Conservation (phyloP, 2,329 filamentous ascomycete genomes). For the Neospermospora avenae region DNA sequence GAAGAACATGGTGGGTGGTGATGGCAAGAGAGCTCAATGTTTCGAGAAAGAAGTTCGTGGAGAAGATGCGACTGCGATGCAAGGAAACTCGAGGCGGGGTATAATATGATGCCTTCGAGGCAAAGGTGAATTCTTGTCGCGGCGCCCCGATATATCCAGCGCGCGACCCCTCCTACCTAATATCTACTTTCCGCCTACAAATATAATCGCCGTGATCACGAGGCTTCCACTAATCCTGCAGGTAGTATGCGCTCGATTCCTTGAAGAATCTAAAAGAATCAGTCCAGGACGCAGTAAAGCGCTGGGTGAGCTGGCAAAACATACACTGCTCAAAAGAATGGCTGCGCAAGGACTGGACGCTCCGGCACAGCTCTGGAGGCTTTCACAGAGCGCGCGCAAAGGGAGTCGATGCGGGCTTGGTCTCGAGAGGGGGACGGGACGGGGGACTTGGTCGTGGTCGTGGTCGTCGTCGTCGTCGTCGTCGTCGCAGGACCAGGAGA, state of each 20-base stretch:
- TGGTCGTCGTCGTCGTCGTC: conserved; percentile 16
- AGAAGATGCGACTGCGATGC: background rate
- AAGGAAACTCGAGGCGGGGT: background rate
- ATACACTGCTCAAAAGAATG: conserved; percentile 33
- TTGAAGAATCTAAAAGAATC: conserved; percentile 28
- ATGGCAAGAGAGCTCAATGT: background rate
- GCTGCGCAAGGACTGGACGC: conserved; percentile 32
- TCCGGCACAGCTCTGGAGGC: conserved; percentile 33
- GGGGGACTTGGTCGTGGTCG: conserved; percentile 19
- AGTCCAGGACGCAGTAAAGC: conserved; percentile 30
- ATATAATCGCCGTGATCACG: conserved; percentile 20
- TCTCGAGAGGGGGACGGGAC: conserved; percentile 19
- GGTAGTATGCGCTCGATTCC: conserved; percentile 27
- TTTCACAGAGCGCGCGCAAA: conserved; percentile 34
- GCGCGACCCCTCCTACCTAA: conserved; percentile 11
- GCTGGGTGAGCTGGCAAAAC: conserved; percentile 25
- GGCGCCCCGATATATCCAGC: conserved; percentile 8
- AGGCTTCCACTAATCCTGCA: conserved; percentile 14
- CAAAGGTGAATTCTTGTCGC: conserved; percentile 12
- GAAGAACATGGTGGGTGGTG: conserved; percentile 78
- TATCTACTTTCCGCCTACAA: conserved; percentile 19
- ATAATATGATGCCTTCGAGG: conserved; percentile 8
- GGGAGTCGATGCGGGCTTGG: conserved; percentile 30
- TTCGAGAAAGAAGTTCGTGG: background rate
- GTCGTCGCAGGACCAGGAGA: conserved; percentile 3